phyloP scores from a whole-genome alignment of 345 rosid species.

The Salix dunnii region DNA sequence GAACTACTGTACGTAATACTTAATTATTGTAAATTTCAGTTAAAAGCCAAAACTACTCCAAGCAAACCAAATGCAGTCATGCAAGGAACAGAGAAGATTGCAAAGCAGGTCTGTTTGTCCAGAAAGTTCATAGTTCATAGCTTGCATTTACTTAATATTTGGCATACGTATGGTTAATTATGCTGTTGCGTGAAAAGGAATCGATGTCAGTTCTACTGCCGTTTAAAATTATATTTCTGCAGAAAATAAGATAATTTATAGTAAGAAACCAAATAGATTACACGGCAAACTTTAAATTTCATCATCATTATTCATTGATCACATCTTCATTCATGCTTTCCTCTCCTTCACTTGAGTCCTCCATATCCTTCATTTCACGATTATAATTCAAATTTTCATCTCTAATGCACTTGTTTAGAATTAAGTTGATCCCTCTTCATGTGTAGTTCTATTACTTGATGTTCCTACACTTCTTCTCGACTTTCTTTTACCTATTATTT shows the following conservation, averaged over 20 bases:
- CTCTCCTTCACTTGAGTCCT: too few species aligned
- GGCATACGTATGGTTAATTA: not conserved
- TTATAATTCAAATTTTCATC: too few species aligned
- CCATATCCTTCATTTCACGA: too few species aligned
- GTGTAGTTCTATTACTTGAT: too few species aligned
- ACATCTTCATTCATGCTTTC: too few species aligned
- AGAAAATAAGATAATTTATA: too few species aligned
- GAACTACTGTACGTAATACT: not conserved
- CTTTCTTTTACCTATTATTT: too few species aligned
- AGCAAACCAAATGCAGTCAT: constrained; percentile 48
- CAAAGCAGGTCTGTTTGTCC: constrained; percentile 45
- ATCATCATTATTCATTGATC: too few species aligned
- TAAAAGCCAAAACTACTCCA: constrained; percentile 36
- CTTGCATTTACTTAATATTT: constrained; percentile 19
- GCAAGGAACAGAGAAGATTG: constrained; percentile 40
- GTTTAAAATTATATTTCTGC: not conserved
- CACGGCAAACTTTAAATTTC: not conserved
- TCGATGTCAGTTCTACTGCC: not conserved
- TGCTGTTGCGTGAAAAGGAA: not conserved
- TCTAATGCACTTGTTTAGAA: too few species aligned
- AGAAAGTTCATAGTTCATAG: constrained; percentile 39
- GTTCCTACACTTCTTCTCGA: too few species aligned
- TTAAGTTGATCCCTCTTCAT: too few species aligned
- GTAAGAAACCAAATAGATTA: too few species aligned
- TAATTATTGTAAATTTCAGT: constrained; percentile 32